Evolutionary conservation across 345 rosid species (phyloP), one percentile per base, ranked within the genome.

Genomic region (Syzygium jambos): DNA sequence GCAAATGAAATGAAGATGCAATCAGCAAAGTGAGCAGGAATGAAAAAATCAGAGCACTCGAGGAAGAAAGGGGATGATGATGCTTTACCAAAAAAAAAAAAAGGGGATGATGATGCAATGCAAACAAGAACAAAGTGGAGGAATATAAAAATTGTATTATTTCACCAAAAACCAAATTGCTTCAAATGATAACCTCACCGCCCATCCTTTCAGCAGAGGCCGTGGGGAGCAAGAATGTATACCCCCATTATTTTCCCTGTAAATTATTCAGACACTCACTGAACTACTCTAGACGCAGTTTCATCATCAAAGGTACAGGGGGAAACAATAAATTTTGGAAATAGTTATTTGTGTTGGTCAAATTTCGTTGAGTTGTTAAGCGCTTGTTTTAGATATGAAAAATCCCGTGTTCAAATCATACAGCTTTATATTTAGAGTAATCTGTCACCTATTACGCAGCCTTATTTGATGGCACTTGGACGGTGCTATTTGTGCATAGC

Each of bases 111-210:
- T 55, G 86, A 55, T 56, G 77, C 86, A 41, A 84, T 55, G 41
- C 63, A 29, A 61, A 30, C 78, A 30, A 68, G 43, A 30, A 30
- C 21, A 11, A 85, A 55, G 86, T 55, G 86, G 86, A 54, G 86
- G 63, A 43, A 21, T 84, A 19, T 84, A 52, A 84, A 84, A 84
- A 51, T n/a, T 61, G 73, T n/a, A 61, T 61, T n/a, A n/a, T 61
- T 7, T 30, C 14, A 73, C 49, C 80, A 19, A 85, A 85, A 34
- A 9, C 51, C 51, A 52, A 82, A 73, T 14, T 34, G n/a, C 46
- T 54, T 25, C 17, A 52, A 85, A 90, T 90, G 91, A 89, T 92
- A 84, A 73, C 86, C 52, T 77, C 87, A 88, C 89, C 85, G 87
- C 78, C 87, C 85, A 77, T 89, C 80, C 78, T 27, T 52, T 89